phyloP scores from a whole-genome alignment of 2,329 filamentous ascomycete species.

The Epichloe typhina region DNA sequence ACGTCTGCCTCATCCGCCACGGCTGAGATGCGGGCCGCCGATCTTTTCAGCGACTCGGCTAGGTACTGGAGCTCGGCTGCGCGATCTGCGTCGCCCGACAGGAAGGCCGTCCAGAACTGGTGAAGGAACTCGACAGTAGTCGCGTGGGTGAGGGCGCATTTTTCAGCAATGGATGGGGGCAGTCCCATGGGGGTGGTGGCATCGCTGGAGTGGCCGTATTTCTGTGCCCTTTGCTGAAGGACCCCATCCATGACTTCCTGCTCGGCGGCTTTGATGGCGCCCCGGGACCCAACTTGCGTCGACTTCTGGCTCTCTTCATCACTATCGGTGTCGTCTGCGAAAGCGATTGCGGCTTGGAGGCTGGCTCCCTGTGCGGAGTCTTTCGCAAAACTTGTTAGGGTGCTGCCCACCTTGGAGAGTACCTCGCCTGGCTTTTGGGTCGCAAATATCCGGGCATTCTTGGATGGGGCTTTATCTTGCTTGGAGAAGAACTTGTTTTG shows the following conservation, averaged over 20 bases:
- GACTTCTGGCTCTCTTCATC: constrained; percentile 44
- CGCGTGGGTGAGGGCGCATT: constrained; percentile 61
- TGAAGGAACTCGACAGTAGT: constrained; percentile 93
- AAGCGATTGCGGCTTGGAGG: constrained; percentile 51
- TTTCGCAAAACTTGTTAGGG: constrained; percentile 40
- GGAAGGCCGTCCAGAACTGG: constrained; percentile 89
- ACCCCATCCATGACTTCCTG: constrained; percentile 54
- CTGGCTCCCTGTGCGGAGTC: constrained; percentile 40
- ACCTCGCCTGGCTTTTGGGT: constrained; percentile 59
- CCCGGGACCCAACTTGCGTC: constrained; percentile 54
- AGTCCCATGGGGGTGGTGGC: constrained; percentile 39
- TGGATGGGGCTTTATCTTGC: constrained; percentile 33
- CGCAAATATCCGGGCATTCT: constrained; percentile 42
- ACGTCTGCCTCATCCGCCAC: constrained; percentile 70
- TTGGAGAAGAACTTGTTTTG: constrained; percentile 71
- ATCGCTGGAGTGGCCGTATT: constrained; percentile 36
- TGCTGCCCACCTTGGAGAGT: constrained; percentile 47
- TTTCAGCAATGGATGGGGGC: constrained; percentile 42
- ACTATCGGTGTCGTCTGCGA: constrained; percentile 57
- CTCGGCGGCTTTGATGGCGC: constrained; percentile 50
- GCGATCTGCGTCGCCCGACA: constrained; percentile 74
- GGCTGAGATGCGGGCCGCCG: constrained; percentile 63
- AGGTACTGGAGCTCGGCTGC: constrained; percentile 71
- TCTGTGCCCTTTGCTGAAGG: constrained; percentile 44
- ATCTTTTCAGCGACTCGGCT: constrained; percentile 67